Percentiles rank a stretch among this genome's conserved stretches.
phyloP scores from a whole-genome alignment of 768 basidiomycete species.

The Amylocystis lapponica region DNA sequence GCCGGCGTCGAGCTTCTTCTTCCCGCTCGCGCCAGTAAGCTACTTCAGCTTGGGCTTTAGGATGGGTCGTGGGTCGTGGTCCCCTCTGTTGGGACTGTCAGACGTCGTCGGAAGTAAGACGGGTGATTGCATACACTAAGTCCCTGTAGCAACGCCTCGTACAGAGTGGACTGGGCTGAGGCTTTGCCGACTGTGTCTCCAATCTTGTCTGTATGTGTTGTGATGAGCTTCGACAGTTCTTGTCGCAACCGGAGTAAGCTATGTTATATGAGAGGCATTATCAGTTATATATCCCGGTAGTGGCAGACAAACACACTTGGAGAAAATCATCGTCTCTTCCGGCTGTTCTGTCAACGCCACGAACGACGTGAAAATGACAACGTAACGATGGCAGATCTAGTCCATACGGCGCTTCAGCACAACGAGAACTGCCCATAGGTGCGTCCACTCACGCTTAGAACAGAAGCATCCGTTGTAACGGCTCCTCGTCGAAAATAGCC shows the following conservation, averaged over 20 bases:
- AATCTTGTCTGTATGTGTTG: conserved; percentile 64
- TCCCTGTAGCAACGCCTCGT: conserved; percentile 69
- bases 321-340: conserved; percentile 95
- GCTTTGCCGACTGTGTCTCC: conserved; percentile 55
- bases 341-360: conserved; percentile 75
- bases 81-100: conserved; percentile 41
- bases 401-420: conserved; percentile 10
- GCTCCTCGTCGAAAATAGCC: conserved; percentile 60
- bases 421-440: background rate
- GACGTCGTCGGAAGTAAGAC: background rate
- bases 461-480: conserved; percentile 61
- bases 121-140: conserved; percentile 52
- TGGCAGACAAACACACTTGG: conserved; percentile 55
- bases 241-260: conserved; percentile 83
- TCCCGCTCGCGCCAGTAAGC: conserved; percentile 84
- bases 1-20: conserved; percentile 57
- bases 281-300: background rate
- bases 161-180: conserved; percentile 66
- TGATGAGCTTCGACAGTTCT: conserved; percentile 74
- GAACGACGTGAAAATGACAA: conserved; percentile 75
- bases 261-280: conserved; percentile 1
- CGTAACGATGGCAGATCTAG: conserved; percentile 73
- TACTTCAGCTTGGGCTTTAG: conserved; percentile 81
- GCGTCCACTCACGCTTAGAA: conserved; percentile 30
- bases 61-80: conserved; percentile 67